phyloP scores from a whole-genome alignment of 1,284 basidiomycete species.

The Melanopsichium pennsylvanicum region DNA sequence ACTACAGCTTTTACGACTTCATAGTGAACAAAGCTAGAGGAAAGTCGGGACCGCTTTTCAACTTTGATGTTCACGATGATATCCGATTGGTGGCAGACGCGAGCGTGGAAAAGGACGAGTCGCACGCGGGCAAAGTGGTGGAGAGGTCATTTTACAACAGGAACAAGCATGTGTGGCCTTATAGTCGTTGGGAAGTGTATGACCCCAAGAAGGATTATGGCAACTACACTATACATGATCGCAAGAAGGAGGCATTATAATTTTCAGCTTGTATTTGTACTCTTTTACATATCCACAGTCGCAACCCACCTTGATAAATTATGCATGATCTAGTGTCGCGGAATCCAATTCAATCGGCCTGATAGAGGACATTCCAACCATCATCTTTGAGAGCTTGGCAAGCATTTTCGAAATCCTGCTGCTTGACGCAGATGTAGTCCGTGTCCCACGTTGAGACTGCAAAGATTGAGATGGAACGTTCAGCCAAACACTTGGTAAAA shows the following conservation, averaged over 20 bases:
- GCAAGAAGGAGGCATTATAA: slow-evolving; percentile 14
- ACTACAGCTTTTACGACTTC: slow-evolving; percentile 98
- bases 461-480: slow-evolving; percentile 32
- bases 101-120: slow-evolving; percentile 95
- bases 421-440: slow-evolving; percentile 43
- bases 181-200: slow-evolving; percentile 67
- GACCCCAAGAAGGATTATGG: slow-evolving; percentile 60
- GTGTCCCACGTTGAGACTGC: slow-evolving; percentile 43
- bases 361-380: slow-evolving; percentile 31
- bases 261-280: slow-evolving; percentile 3
- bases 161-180: slow-evolving; percentile 97
- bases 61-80: slow-evolving; percentile 99
- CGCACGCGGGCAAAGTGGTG: slow-evolving; percentile 97
- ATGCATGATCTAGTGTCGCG: neutral
- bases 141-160: slow-evolving; percentile 92
- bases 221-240: slow-evolving; percentile 52
- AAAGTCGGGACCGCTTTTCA: slow-evolving; percentile 96
- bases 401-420: slow-evolving; percentile 7
- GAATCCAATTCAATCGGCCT: neutral
- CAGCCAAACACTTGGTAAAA: slow-evolving; percentile 33
- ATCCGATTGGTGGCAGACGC: slow-evolving; percentile 94
- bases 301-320: neutral
- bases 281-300: neutral
- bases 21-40: slow-evolving; percentile 97
- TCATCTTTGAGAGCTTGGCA: slow-evolving; percentile 20